Evolutionary conservation across 176 grass and related monocot genomes (phyloP).

Genomic region (Bolboschoenus planiculmis): DNA sequence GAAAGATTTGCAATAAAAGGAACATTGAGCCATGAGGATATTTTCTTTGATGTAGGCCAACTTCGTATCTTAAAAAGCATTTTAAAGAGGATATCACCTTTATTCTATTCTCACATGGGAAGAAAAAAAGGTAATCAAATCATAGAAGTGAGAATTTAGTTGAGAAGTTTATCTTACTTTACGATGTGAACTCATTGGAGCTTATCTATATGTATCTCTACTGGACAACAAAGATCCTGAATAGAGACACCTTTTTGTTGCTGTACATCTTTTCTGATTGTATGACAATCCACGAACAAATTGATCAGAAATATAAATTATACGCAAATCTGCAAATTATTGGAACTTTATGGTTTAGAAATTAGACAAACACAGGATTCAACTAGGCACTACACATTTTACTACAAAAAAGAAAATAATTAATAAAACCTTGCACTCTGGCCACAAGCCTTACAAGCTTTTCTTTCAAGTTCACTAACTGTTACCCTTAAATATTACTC

Average conservation of each 20-base stretch:
- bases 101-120: constrained; percentile 3
- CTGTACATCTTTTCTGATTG: background rate
- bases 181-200: background rate
- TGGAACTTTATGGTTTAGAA: background rate
- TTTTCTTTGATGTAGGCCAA: background rate
- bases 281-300: background rate
- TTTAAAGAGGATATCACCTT: background rate
- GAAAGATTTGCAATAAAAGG: background rate
- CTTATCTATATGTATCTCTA: background rate
- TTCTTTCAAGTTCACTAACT: background rate
- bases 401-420: background rate
- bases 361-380: background rate
- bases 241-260: background rate
- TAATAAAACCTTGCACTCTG: background rate
- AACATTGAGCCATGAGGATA: background rate
- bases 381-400: background rate
- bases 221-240: background rate
- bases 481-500: background rate
- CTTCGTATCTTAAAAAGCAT: background rate
- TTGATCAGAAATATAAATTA: background rate
- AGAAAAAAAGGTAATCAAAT: background rate
- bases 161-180: background rate
- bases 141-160: background rate
- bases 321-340: background rate
- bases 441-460: background rate